Percentiles rank a stretch among this genome's conserved stretches.
phyloP scores from a whole-genome alignment of 2,329 filamentous ascomycete species.

The Chaetoscypha palmicola region DNA sequence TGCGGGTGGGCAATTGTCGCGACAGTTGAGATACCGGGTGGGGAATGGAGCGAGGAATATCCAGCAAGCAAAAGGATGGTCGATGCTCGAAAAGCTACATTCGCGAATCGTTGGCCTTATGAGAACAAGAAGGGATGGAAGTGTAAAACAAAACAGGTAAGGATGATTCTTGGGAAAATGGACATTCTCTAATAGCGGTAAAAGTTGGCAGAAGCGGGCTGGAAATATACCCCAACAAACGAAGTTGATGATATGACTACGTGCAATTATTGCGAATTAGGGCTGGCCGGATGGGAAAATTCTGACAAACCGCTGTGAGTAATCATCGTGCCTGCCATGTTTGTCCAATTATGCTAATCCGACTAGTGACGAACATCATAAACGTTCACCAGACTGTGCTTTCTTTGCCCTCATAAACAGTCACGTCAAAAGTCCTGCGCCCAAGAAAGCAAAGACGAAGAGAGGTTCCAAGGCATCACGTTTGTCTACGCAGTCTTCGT shows the following conservation, averaged over 20 bases:
- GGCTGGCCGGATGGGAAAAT: slow-evolving; percentile 90
- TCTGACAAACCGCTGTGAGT: slow-evolving; percentile 80
- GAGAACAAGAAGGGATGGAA: slow-evolving; percentile 83
- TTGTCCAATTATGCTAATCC: slow-evolving; percentile 10
- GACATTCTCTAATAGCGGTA: slow-evolving; percentile 11
- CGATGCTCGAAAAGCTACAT: slow-evolving; percentile 75
- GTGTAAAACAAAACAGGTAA: slow-evolving; percentile 80
- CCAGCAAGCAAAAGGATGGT: slow-evolving; percentile 65
- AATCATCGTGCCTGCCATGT: slow-evolving; percentile 9
- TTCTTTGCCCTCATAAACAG: slow-evolving; percentile 69
- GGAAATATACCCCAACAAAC: slow-evolving; percentile 81
- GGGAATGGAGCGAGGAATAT: slow-evolving; percentile 60
- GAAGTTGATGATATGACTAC: slow-evolving; percentile 85
- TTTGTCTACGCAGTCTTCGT: slow-evolving; percentile 50
- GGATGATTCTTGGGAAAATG: background rate
- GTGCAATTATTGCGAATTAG: slow-evolving; percentile 84
- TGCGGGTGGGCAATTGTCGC: slow-evolving; percentile 83
- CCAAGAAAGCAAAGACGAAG: slow-evolving; percentile 51
- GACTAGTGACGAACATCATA: slow-evolving; percentile 76
- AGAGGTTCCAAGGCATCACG: slow-evolving; percentile 56
- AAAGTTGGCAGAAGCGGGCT: slow-evolving; percentile 83
- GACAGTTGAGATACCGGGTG: slow-evolving; percentile 53
- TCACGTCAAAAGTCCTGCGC: slow-evolving; percentile 38
- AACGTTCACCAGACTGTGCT: slow-evolving; percentile 68
- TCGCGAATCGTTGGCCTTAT: slow-evolving; percentile 80